Evolutionary conservation across 106 monocot species (phyloP).

Genomic region (Posidonia australis): DNA sequence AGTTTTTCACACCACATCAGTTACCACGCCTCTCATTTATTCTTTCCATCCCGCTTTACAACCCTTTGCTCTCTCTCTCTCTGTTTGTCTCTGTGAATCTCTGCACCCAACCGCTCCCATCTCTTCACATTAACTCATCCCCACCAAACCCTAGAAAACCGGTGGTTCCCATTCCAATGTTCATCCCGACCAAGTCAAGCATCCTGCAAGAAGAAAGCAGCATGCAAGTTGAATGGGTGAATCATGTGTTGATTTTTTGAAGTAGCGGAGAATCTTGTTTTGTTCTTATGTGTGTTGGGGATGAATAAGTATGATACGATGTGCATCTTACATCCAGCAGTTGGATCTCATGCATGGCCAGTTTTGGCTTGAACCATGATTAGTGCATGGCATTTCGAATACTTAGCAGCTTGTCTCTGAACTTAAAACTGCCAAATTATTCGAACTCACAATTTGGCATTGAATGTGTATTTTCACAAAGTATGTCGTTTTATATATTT

Average conservation of each 20-base stretch:
- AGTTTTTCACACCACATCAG: background rate
- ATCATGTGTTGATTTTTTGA: background rate
- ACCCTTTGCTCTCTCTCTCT: background rate
- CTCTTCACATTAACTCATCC: constrained; percentile 10
- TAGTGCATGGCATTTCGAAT: no score
- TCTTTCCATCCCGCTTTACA: background rate
- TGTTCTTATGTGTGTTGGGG: background rate
- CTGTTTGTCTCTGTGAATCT: background rate
- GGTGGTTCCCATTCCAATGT: background rate
- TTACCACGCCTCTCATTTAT: background rate
- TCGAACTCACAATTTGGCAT: no score
- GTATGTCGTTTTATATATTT: no score
- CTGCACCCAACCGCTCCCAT: constrained; percentile 9
- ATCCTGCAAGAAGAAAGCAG: background rate
- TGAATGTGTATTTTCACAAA: no score
- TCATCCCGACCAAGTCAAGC: background rate
- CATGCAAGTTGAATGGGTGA: no score
- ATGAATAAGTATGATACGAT: background rate
- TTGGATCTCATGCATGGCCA: no score
- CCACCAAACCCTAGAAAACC: constrained; percentile 11
- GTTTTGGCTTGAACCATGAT: no score
- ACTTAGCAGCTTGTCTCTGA: no score
- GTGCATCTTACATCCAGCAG: no score
- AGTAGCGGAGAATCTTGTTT: background rate
- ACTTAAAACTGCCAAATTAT: no score